Percentiles rank a stretch among this genome's conserved stretches.
Conservation (phyloP, 2,329 filamentous ascomycete species). For the Xylariaceae sp. region DNA sequence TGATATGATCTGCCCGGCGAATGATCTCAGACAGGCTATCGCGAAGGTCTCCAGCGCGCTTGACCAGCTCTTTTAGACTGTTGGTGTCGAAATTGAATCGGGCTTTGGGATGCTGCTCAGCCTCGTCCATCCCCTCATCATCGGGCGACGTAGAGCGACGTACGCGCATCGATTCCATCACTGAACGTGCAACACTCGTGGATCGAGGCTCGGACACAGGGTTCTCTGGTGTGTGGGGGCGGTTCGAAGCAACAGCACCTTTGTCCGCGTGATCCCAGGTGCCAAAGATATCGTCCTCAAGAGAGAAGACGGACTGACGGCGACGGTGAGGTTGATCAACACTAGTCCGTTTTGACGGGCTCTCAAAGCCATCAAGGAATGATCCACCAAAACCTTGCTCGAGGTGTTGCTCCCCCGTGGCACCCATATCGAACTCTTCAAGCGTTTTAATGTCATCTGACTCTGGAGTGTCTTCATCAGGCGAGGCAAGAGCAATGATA, state of each 20-base stretch:
- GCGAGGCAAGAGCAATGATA: slow-evolving; percentile 78
- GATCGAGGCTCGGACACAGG: slow-evolving; percentile 35
- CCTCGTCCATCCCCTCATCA: slow-evolving; percentile 31
- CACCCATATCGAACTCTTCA: slow-evolving; percentile 37
- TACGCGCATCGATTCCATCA: slow-evolving; percentile 61
- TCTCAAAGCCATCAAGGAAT: slow-evolving; percentile 40
- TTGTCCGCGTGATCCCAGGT: slow-evolving; percentile 43
- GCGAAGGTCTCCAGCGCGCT: slow-evolving; percentile 56
- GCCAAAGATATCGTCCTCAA: slow-evolving; percentile 64
- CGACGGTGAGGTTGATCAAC: slow-evolving; percentile 42
- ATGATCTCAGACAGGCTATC: slow-evolving; percentile 58
- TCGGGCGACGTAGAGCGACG: slow-evolving; percentile 42
- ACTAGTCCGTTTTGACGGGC: slow-evolving; percentile 43
- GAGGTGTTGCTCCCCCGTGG: slow-evolving; percentile 42
- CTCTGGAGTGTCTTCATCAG: slow-evolving; percentile 51
- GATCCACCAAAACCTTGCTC: slow-evolving; percentile 47
- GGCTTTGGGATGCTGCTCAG: slow-evolving; percentile 37
- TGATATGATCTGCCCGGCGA: slow-evolving; percentile 55
- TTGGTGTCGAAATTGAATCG: slow-evolving; percentile 66
- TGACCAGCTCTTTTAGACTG: slow-evolving; percentile 63
- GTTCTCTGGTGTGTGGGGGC: slow-evolving; percentile 40
- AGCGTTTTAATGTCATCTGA: slow-evolving; percentile 25
- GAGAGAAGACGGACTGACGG: slow-evolving; percentile 60
- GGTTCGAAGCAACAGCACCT: slow-evolving; percentile 33
- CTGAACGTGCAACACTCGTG: slow-evolving; percentile 53